Base-by-base conservation (phyloP, 108 stramenopile genomes). In the Pseudonitzschia delicatissima region DNA sequence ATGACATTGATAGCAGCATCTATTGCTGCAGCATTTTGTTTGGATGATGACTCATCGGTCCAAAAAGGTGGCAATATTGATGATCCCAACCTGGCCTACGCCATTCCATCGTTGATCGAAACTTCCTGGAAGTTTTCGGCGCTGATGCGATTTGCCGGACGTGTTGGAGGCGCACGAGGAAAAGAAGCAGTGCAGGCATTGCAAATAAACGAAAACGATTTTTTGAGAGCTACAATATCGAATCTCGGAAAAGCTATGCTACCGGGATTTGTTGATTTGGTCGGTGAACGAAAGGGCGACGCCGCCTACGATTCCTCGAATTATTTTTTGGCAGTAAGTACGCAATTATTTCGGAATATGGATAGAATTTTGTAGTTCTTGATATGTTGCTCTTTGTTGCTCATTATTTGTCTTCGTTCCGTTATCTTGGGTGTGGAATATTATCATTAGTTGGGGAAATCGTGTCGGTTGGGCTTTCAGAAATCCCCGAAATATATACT, bases 231-330 rank as follows among this genome's bases (percentile, higher is more conserved):
- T 3, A 27, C 79, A 0, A 37, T 66, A 2, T 35, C 42, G 5
- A 40, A 33, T 32, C 33, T 84, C 21, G 83, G 83, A 0, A 9
- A 42, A 42, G 72, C 79, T 3, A 44, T 87, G 36, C 47, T 84
- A n/a, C 81, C 83, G 27, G 86, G 86, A 17, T 87, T 80, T 70
- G 44, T 75, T 29, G 86, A 87, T 73, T 42, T 87, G 37, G 68
- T 87, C n/a, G 83, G 78, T 11, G 76, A 82, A 72, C 78, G 81
- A 23, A 80, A 74, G 60, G 79, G 83, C 11, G 81, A 80, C 57
- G 82, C 83, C 15, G 72, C 77, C 28, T 84, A 84, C 47, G 83
- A 81, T 35, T 78, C 81, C 0, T 78, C 81, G 5, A 77, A 63
- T 7, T 87, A 87, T 52, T 70, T 75, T 45, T 55, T 87, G 15